These are phyloP conservation scores for Coemansia sp. DNA, from an alignment of 192 early-diverging fungal species.

Conservation along the genomic window DNA sequence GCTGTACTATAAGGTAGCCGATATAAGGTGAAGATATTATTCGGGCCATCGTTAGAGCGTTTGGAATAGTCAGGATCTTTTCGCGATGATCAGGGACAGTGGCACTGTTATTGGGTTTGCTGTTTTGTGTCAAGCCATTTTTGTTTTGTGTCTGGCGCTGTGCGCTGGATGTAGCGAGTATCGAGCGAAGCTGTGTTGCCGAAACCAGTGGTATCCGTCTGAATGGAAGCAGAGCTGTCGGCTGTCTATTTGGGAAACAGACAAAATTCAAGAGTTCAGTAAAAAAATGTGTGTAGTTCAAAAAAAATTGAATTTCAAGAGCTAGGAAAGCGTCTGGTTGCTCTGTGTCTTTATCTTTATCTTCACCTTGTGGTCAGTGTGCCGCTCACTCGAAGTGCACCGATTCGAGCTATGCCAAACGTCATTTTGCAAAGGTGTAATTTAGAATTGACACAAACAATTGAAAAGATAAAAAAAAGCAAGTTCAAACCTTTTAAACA, in stretches of 20 bases:
- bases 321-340: too few relatives aligned
- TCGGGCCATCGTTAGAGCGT: conserved; percentile 80
- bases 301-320: too few relatives aligned
- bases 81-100: conserved; percentile 65
- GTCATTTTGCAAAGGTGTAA: neutral
- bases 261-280: too few relatives aligned
- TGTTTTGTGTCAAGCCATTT: neutral
- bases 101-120: neutral
- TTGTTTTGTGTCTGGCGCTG: neutral
- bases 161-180: neutral
- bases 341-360: too few relatives aligned
- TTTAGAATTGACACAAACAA: neutral
- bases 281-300: neutral
- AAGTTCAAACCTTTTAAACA: neutral
- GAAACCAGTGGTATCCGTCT: neutral
- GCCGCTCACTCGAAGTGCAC: too few relatives aligned
- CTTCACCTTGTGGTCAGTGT: too few relatives aligned
- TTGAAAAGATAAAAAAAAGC: neutral
- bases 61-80: conserved; percentile 82
- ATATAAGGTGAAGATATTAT: conserved; percentile 82
- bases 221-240: neutral
- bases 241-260: neutral
- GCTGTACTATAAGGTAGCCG: conserved; percentile 82
- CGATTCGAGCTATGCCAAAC: too few relatives aligned
- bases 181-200: neutral